Evolutionary conservation across 345 rosid species (phyloP), one percentile per base, ranked within the genome.

Genomic region (Gossypium herbaceum): DNA sequence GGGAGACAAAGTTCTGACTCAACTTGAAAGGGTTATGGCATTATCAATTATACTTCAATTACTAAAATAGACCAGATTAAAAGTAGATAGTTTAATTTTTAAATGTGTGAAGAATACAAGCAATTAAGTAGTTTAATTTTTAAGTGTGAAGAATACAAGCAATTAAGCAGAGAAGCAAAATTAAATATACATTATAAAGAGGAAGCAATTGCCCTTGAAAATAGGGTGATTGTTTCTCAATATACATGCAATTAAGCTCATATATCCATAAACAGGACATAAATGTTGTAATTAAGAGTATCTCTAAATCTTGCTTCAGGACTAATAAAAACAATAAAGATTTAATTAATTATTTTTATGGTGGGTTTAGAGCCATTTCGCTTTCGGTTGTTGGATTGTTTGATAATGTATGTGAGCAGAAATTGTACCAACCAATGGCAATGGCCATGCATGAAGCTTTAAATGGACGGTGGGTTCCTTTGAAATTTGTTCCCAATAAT

Each of bases 201-300:
- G 78, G 47, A 20, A 58, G 73, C 81, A 75, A 57, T 63, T 51
- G 60, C 62, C 85, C 88, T 34, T 64, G 55, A 79, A 82, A 77
- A 71, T 27, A 55, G 27, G 88, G 76, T 65, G 39, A 15, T 45
- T 79, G 88, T 83, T 83, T 61, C 88, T 83, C 61, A 63, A 77
- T 54, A 63, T 11, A 63, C 71, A 72, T 76, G 81, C 86, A 82
- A 71, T 17, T n/a, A 83, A 70, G 72, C 77, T 47, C 81, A 64
- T 66, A 75, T 12, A 76, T 55, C 75, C 62, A 72, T 71, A 25
- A 70, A 13, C 7, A 52, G 3, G 56, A 15, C 34, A 48, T n/a
- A 34, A 45, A 55, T 9, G 68, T 75, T 50, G 51, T 77, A 78
- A 69, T 78, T 72, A 72, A 24, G 27, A 22, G 44, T 58, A 48